These are phyloP conservation scores for Leccinum cinnamomeum DNA, from an alignment of 1,284 basidiomycete species.

Conservation along the genomic window DNA sequence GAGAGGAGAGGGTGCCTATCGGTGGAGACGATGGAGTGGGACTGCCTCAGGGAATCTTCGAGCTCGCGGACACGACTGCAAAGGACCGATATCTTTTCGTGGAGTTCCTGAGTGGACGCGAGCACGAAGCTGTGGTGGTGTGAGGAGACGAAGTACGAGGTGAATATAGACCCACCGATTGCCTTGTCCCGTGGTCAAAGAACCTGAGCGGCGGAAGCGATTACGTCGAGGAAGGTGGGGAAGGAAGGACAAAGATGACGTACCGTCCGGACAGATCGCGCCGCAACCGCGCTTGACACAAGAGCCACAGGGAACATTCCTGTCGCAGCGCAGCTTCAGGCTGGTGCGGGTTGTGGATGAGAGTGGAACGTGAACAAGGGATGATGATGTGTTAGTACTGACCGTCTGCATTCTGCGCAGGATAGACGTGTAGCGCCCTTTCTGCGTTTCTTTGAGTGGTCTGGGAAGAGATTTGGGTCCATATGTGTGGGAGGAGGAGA, in stretches of 20 bases:
- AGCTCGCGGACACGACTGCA: constrained; percentile 72
- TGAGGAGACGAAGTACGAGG: constrained; percentile 6
- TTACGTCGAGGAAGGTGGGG: constrained; percentile 20
- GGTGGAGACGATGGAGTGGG: constrained; percentile 58
- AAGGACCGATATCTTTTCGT: constrained; percentile 77
- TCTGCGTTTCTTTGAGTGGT: constrained; percentile 62
- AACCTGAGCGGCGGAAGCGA: constrained; percentile 43
- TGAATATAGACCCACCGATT: constrained; percentile 54
- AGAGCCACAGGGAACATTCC: constrained; percentile 42
- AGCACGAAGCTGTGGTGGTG: constrained; percentile 61
- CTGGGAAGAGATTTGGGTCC: constrained; percentile 37
- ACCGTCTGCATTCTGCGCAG: constrained; percentile 77
- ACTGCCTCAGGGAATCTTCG: constrained; percentile 66
- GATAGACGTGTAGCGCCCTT: constrained; percentile 75
- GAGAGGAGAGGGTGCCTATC: constrained; percentile 65
- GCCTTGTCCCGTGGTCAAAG: constrained; percentile 75
- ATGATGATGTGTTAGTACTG: neutral
- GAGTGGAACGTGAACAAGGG: too few relatives aligned
- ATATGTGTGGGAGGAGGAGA: constrained; percentile 30
- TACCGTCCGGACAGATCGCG: constrained; percentile 64
- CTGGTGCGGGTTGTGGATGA: constrained; percentile 33
- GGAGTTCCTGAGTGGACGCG: constrained; percentile 77
- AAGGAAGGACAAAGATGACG: constrained; percentile 21
- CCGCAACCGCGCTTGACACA: constrained; percentile 62
- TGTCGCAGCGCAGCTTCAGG: constrained; percentile 75